A percentile compares a stretch with the other conserved stretches of the same genome.
These are phyloP conservation scores for Penicillium sp. DNA, from an alignment of 2,329 filamentous ascomycete genomes.

Conservation along the genomic window DNA sequence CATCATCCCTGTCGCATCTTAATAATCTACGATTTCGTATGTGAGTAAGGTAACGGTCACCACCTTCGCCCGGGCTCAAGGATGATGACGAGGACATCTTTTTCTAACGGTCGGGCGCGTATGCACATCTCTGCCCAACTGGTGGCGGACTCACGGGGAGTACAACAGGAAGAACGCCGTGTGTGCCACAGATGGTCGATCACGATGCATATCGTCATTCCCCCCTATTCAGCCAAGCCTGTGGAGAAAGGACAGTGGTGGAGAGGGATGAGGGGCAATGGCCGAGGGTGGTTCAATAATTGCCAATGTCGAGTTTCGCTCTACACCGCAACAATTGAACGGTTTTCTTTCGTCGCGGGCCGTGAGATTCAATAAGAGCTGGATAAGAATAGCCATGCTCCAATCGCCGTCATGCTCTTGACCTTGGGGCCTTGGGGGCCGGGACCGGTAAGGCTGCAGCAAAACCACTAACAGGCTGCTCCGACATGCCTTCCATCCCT, in stretches of 20 bases:
- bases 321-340: not conserved
- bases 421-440: not conserved
- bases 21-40: not conserved
- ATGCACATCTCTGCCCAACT: slow-evolving; percentile 19
- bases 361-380: not conserved
- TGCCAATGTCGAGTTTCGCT: not conserved
- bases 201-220: slow-evolving; percentile 28
- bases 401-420: slow-evolving; percentile 24
- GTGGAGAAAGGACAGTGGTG: slow-evolving; percentile 1
- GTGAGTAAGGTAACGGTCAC: not conserved
- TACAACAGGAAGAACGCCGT: slow-evolving; percentile 10
- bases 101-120: slow-evolving; percentile 21
- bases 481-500: not conserved
- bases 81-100: slow-evolving; percentile 13
- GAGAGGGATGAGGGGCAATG: slow-evolving; percentile 1
- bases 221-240: slow-evolving; percentile 21
- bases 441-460: slow-evolving; percentile 7
- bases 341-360: not conserved
- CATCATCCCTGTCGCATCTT: slow-evolving; percentile 18
- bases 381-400: slow-evolving; percentile 10
- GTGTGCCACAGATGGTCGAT: slow-evolving; percentile 28
- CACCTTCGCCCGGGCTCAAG: not conserved
- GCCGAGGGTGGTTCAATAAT: slow-evolving; percentile 5
- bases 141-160: slow-evolving; percentile 6
- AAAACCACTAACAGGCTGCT: slow-evolving; percentile 4